Evolutionary conservation across 768 basidiomycete genomes (phyloP).

Genomic region (Leccinum longicurvipes): DNA sequence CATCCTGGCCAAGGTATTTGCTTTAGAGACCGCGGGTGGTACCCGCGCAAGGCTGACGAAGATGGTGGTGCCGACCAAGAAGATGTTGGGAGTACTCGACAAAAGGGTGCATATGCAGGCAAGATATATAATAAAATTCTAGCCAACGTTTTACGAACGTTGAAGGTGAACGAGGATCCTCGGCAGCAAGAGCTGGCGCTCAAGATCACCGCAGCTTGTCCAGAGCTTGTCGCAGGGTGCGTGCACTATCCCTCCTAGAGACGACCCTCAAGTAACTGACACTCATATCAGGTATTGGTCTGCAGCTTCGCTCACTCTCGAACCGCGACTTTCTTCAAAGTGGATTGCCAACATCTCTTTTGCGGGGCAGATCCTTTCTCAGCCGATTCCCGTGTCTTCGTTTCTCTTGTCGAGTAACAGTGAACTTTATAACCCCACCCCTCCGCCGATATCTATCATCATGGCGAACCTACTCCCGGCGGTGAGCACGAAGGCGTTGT

Average conservation of each 20-base stretch:
- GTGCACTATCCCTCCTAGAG: slow-evolving; percentile 16
- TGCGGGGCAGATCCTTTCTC: slow-evolving; percentile 72
- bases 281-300: slow-evolving; percentile 66
- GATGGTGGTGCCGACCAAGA: slow-evolving; percentile 39
- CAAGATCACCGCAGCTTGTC: slow-evolving; percentile 77
- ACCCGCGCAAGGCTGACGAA: slow-evolving; percentile 60
- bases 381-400: slow-evolving; percentile 62
- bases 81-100: slow-evolving; percentile 30
- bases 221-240: slow-evolving; percentile 80
- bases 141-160: slow-evolving; percentile 62
- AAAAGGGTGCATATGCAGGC: slow-evolving; percentile 31
- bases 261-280: slow-evolving; percentile 10
- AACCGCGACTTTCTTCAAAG: slow-evolving; percentile 82
- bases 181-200: slow-evolving; percentile 82
- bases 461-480: slow-evolving; percentile 81
- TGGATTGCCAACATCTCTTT: slow-evolving; percentile 92
- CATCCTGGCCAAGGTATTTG: slow-evolving; percentile 82
- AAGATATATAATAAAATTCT: slow-evolving; percentile 87
- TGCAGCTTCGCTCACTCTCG: slow-evolving; percentile 64
- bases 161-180: slow-evolving; percentile 88
- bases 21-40: slow-evolving; percentile 90
- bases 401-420: slow-evolving; percentile 52
- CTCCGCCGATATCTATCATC: slow-evolving; percentile 68
- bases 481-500: slow-evolving; percentile 60
- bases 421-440: slow-evolving; percentile 59